phyloP scores from a whole-genome alignment of 176 grass and related monocot genomes.

The Eremochloa ophiuroides region DNA sequence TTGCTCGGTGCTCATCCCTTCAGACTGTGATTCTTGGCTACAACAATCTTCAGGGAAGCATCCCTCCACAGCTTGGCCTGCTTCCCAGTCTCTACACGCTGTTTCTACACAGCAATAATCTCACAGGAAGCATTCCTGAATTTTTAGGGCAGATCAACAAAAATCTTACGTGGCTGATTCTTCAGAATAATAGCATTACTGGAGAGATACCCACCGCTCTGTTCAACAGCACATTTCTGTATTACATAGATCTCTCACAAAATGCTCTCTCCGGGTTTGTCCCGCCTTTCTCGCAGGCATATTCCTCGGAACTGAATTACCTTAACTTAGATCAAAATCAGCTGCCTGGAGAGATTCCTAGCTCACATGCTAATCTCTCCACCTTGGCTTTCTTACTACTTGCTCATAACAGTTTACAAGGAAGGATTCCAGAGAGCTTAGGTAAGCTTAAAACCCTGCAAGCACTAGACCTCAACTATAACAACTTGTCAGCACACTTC shows the following conservation, averaged over 20 bases:
- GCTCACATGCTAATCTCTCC: constrained; percentile 23
- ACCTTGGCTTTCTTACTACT: background rate
- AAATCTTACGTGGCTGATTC: constrained; percentile 1
- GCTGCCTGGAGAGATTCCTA: constrained; percentile 24
- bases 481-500: constrained; percentile 2
- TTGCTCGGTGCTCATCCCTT: constrained; percentile 28
- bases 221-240: background rate
- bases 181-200: constrained; percentile 24
- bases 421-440: background rate
- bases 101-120: background rate
- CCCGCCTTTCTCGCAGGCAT: background rate
- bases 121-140: constrained; percentile 35
- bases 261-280: constrained; percentile 16
- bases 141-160: constrained; percentile 18
- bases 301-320: background rate
- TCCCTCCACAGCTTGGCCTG: constrained; percentile 11
- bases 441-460: background rate
- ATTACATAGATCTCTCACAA: constrained; percentile 4
- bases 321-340: background rate
- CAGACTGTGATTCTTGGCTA: background rate
- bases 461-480: background rate
- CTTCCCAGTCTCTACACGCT: background rate
- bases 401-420: background rate
- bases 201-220: constrained; percentile 6
- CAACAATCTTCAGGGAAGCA: constrained; percentile 29